phyloP scores from a whole-genome alignment of 1,139 yeast genomes.

The Kodamaea sp. region DNA sequence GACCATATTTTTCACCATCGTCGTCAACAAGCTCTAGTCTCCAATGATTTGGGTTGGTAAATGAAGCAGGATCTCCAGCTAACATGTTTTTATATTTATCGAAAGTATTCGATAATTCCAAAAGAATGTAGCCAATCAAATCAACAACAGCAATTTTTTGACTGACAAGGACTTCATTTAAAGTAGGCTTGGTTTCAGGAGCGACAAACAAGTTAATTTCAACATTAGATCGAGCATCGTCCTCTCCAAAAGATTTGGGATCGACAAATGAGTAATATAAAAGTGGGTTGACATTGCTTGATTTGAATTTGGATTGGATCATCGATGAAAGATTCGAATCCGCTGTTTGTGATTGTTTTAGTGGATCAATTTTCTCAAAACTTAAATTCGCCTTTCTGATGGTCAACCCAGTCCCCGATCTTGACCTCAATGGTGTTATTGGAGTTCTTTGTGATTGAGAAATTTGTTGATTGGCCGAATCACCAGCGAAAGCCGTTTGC shows the following conservation, averaged over 20 bases:
- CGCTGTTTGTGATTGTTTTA: slow-evolving; percentile 5
- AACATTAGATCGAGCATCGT: slow-evolving; percentile 8
- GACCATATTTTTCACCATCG: slow-evolving; percentile 75
- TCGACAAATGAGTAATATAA: slow-evolving; percentile 51
- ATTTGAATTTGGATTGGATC: slow-evolving; percentile 34
- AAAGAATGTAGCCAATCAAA: slow-evolving; percentile 58
- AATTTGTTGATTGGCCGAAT: too few relatives aligned
- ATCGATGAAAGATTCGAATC: slow-evolving; percentile 22
- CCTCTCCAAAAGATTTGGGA: slow-evolving; percentile 22
- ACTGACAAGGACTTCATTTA: slow-evolving; percentile 35
- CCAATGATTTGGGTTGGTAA: slow-evolving; percentile 59
- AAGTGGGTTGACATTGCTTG: slow-evolving; percentile 46
- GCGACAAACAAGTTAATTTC: slow-evolving; percentile 39
- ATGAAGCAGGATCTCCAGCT: slow-evolving; percentile 13
- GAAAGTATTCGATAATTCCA: slow-evolving; percentile 23
- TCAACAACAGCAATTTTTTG: slow-evolving; percentile 54
- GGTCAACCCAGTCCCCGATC: too few relatives aligned
- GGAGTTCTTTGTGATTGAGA: too few relatives aligned
- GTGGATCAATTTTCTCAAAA: slow-evolving; percentile 24
- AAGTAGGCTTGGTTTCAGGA: slow-evolving; percentile 30
- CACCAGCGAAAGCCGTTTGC: background rate
- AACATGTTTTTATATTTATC: slow-evolving; percentile 17
- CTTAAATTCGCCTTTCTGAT: slow-evolving; percentile 12
- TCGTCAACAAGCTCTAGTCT: slow-evolving; percentile 70
- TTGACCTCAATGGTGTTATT: too few relatives aligned